Evolutionary conservation across 1,139 yeast genomes (phyloP), one percentile per base, ranked within the genome.

Genomic region (Kurtzmaniella quercitrusa): DNA sequence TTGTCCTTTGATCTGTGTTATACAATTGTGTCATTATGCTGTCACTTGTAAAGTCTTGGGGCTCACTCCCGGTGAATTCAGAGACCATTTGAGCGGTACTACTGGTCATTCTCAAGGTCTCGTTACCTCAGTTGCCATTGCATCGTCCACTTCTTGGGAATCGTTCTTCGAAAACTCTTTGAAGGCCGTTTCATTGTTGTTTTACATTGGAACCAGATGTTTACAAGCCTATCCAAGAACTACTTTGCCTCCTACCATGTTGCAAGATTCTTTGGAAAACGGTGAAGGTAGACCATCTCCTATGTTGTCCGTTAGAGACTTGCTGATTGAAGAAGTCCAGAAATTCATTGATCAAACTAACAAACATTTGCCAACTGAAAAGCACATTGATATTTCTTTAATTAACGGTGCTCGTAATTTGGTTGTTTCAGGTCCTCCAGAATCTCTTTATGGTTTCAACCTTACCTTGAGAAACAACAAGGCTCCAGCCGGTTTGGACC

Each of bases 91-190:
- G 48, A 66, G 78, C 43, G 98, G 98, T 60, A 81, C 97, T 39
- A 91, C 98, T 43, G 98, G 98, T 70, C 98, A 93, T 66, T 91
- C 98, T 37, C 98, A 93, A 75, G 98, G 98, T 71, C 75, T 93
- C 58, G 87, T 93, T 46, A 88, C 97, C 37, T 95, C 99, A 34
- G 80, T 90, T 51, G 95, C 96, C 34, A 79, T 93, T 56, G 87
- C 98, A 38, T 81, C 91, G 48, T 79, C 96, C 18, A 83, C 81
- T 58, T 75, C 87, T 41, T 91, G 98, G 98, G 87, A 81, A 14
- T 79, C 89, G 19, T 93, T 88, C 71, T 76, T 77, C 62, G 72
- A 69, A 45, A 77, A 85, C 54, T 73, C 96, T 46, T 68, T 82
- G 56, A 87, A 87, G 68, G 90, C 96, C 31, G 79, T 90, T 52